Evolutionary conservation across 805 yeast genomes (phyloP).

Genomic region (Candida pseudofarinosa): DNA sequence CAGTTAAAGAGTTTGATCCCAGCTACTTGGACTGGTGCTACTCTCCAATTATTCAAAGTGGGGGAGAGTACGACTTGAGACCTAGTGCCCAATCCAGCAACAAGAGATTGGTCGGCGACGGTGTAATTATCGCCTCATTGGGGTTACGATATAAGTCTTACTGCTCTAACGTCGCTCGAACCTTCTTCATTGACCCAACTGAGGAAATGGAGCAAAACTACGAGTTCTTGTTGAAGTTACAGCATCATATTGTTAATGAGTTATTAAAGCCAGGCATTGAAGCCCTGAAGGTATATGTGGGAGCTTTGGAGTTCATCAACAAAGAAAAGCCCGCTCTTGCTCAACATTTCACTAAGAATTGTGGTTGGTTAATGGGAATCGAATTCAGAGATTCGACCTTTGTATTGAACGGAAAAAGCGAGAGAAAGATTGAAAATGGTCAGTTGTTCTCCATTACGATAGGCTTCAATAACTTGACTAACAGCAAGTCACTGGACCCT

Average conservation of each 20-base stretch:
- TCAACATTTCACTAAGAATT: conserved; percentile 63
- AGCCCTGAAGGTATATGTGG: conserved; percentile 64
- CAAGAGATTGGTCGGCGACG: conserved; percentile 58
- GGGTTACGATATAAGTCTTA: conserved; percentile 86
- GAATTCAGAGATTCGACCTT: conserved; percentile 82
- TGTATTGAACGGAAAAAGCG: conserved; percentile 68
- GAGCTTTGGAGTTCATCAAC: conserved; percentile 57
- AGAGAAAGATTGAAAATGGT: conserved; percentile 62
- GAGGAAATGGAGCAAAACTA: conserved; percentile 74
- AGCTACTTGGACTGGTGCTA: conserved; percentile 88
- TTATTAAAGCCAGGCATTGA: conserved; percentile 63
- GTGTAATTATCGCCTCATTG: conserved; percentile 77
- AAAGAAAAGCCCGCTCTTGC: conserved; percentile 59
- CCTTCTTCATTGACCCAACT: conserved; percentile 87
- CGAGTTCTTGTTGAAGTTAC: conserved; percentile 68
- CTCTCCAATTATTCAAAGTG: conserved; percentile 86
- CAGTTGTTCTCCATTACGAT: conserved; percentile 71
- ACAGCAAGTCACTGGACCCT: conserved; percentile 41
- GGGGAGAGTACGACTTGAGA: conserved; percentile 76
- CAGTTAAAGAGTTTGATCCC: conserved; percentile 59
- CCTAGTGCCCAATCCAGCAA: conserved; percentile 78
- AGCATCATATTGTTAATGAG: conserved; percentile 52
- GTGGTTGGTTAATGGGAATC: conserved; percentile 86
- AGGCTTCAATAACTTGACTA: conserved; percentile 66
- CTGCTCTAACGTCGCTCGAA: conserved; percentile 83